These are phyloP conservation scores for Beauveria medogensis DNA, from an alignment of 2,329 filamentous ascomycete species.

Conservation along the genomic window DNA sequence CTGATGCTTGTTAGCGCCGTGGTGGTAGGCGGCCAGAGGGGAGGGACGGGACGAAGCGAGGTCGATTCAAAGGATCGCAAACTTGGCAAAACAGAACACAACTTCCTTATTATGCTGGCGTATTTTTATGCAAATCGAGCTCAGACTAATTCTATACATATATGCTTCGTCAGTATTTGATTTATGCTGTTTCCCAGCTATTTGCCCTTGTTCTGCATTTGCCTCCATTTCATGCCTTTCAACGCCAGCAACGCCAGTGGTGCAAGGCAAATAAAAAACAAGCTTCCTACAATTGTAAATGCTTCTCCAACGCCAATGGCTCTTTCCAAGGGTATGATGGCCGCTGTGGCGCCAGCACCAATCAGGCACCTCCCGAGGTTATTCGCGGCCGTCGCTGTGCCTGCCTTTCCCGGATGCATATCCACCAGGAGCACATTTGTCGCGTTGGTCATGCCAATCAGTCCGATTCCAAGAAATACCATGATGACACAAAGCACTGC, in stretches of 20 bases:
- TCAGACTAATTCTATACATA: too few relatives aligned
- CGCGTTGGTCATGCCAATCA: slow-evolving; percentile 48
- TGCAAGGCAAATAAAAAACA: slow-evolving; percentile 33
- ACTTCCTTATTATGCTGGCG: too few relatives aligned
- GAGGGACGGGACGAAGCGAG: too few relatives aligned
- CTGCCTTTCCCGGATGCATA: slow-evolving; percentile 43
- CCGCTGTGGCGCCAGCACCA: slow-evolving; percentile 43
- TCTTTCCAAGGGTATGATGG: slow-evolving; percentile 44
- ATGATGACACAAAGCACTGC: slow-evolving; percentile 40
- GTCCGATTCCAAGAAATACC: slow-evolving; percentile 37
- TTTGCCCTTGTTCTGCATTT: slow-evolving; percentile 20
- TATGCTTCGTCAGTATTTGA: too few relatives aligned
- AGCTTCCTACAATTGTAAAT: slow-evolving; percentile 37
- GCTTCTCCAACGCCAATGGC: slow-evolving; percentile 44
- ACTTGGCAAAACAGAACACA: neutral
- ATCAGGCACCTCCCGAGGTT: slow-evolving; percentile 49
- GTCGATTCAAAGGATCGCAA: neutral
- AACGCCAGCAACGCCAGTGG: slow-evolving; percentile 33
- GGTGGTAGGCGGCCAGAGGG: too few relatives aligned
- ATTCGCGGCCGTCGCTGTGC: slow-evolving; percentile 47
- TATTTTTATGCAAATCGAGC: too few relatives aligned
- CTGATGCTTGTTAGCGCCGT: neutral
- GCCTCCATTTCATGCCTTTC: slow-evolving; percentile 36
- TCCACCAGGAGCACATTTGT: slow-evolving; percentile 47
- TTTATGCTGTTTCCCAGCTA: neutral